These are phyloP conservation scores for Leishmania lainsoni DNA, from an alignment of 208 protist species.

Conservation along the genomic window DNA sequence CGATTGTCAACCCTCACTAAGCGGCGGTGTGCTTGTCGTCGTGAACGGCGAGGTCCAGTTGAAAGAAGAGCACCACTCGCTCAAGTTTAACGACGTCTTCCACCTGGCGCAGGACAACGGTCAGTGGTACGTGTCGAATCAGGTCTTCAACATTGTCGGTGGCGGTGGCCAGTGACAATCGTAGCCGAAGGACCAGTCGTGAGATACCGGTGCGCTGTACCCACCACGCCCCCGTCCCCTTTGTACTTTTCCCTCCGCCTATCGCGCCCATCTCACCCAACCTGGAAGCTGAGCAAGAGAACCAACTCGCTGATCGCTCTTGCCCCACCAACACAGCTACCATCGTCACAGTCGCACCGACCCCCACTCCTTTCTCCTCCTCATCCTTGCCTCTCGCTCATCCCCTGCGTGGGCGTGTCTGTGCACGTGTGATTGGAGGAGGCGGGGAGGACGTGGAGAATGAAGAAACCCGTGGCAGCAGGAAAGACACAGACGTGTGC, in stretches of 20 bases:
- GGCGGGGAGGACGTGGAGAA: not conserved
- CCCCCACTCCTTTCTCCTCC: not conserved
- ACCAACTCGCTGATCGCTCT: not conserved
- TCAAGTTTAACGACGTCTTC: conserved; percentile 92
- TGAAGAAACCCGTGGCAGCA: not conserved
- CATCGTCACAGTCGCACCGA: not conserved
- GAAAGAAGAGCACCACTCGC: conserved; percentile 77
- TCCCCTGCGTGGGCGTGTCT: not conserved
- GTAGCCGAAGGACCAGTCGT: not conserved
- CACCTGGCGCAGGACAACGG: conserved; percentile 71
- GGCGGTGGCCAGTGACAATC: conserved; percentile 67
- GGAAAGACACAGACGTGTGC: not conserved
- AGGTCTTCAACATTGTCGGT: conserved; percentile 89
- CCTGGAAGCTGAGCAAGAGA: not conserved
- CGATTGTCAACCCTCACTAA: conserved; percentile 83
- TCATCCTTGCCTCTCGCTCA: not conserved
- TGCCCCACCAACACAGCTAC: not conserved
- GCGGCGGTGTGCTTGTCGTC: conserved; percentile 75
- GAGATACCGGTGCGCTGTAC: not conserved
- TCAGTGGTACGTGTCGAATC: conserved; percentile 89
- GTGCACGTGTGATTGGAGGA: not conserved
- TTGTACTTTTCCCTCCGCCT: not conserved
- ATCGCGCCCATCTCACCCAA: not conserved
- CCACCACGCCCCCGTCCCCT: not conserved
- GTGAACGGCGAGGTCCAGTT: conserved; percentile 86